Evolutionary conservation across 2,329 filamentous ascomycete genomes (phyloP), one percentile per base, ranked within the genome.

Genomic region (Cylindrodendrum hubeiense): DNA sequence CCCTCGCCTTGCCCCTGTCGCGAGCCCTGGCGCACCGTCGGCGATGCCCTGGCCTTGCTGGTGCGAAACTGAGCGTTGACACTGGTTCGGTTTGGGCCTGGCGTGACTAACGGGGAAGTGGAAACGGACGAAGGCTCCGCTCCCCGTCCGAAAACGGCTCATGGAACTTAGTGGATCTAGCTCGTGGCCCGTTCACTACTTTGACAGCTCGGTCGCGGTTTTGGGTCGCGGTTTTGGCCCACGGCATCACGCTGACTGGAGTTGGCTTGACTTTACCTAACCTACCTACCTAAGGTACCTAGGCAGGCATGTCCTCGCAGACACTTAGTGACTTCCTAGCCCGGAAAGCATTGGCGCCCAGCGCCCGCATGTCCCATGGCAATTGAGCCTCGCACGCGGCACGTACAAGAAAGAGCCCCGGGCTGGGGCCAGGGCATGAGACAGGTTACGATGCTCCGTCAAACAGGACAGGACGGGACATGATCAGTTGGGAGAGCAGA

Each of bases 141-240:
- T 66, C 66, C 62, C 46, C 50, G 41, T 59, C 53, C 57, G 47
- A 64, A 65, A 69, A 72, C 61, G 66, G 63, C 64, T 55, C 59
- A 49, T 54, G 49, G 63, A 24, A 58, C 49, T 43, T 50, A 41
- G 53, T 50, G 22, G 34, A 43, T 15, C 53, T 60, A 17, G 7
- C 37, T 17, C 15, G 17, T 39, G 37, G 37, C 37, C 37, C 37
- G 37, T 55, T 22, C 24, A 39, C 52, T 39, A 13, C 59, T 61
- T 54, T 66, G 66, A 63, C 66, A 66, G 50, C 26, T 61, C 50
- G 22, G n/a, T 24, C 58, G 46, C 28, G 37, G 37, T 52, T 30
- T 47, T 50, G 30, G 41, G 47, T 60, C 49, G 21, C n/a, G 30
- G 24, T 52, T 30, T 47, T 50, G 30, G 41, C 47, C 53, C 49